Evolutionary conservation across 2,329 filamentous ascomycete species (phyloP), one percentile per base, ranked within the genome.

Genomic region (Venturiaceae sp.): DNA sequence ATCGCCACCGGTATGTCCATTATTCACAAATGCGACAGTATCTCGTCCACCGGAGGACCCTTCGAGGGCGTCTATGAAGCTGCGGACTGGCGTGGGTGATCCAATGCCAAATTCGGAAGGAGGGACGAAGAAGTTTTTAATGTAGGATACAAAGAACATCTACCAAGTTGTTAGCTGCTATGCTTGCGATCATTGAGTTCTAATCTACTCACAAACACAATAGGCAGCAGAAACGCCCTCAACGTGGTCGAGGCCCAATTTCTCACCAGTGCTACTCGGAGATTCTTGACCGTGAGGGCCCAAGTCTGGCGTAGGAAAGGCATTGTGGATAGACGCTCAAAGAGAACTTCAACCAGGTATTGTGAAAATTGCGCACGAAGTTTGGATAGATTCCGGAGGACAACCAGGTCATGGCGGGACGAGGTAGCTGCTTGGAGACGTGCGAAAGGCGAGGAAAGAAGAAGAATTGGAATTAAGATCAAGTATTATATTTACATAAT

Each of bases 91-190:
- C 6, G 73, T 75, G 0, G 83, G 71, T 0, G 77, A 68, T 47
- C 85, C 87, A 63, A 96, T 84, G 47, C 92, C 92, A 66, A 81
- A 95, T 3, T 80, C 74, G 0, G 87, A 86, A 1, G 88, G 86
- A 1, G 90, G 86, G 3, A 92, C 82, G 66, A 95, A 92, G 62
- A 96, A 82, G 69, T 92, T 92, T 64, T 88, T 86, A 16, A 90
- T 86, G 69, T 87, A 92, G 57, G 76, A 75, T 52, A 80, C 80
- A 64, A 74, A 73, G 66, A 75, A 75, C 71, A 77, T 74, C 71
- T 71, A 44, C 44, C 39, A 13, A 21, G 2, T 11, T 57, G 19
- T 30, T 16, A 50, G 52, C n/a, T 9, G 4, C 14, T 3, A 36
- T 16, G 21, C 19, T 8, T 2, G 21, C 1, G 26, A 13, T 21